A percentile compares a stretch with the other conserved stretches of the same genome.
phyloP scores from a whole-genome alignment of 164 flowering plant species.

The Tetracentron sinense region DNA sequence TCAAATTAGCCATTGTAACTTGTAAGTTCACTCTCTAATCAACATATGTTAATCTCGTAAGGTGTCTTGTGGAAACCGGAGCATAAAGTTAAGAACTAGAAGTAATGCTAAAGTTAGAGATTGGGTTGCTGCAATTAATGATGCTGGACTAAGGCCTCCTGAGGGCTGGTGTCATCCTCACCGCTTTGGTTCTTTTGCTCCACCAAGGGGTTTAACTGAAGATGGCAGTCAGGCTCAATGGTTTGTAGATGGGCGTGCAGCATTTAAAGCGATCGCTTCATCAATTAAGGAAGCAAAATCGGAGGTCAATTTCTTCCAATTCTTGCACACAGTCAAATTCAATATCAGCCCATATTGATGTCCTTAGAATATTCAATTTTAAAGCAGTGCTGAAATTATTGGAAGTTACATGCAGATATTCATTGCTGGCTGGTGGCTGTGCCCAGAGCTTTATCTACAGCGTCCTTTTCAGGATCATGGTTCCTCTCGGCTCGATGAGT shows the following conservation, averaged over 20 bases:
- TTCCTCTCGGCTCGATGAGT: constrained; percentile 78
- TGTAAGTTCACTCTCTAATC: constrained; percentile 3
- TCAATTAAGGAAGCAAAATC: constrained; percentile 91
- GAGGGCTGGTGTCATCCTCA: constrained; percentile 99
- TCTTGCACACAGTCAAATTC: neutral
- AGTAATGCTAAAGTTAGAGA: constrained; percentile 66
- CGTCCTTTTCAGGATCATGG: constrained; percentile 75
- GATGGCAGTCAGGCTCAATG: constrained; percentile 96
- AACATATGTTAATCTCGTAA: constrained; percentile 20
- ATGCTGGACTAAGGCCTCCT: constrained; percentile 90
- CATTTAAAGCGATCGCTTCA: constrained; percentile 92
- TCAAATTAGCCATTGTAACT: neutral
- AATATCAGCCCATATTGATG: neutral
- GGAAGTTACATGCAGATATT: constrained; percentile 64
- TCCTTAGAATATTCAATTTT: neutral
- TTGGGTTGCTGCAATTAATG: constrained; percentile 97
- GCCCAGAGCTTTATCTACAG: constrained; percentile 92
- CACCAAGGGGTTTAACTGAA: constrained; percentile 91
- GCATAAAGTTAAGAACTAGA: constrained; percentile 63
- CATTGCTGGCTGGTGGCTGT: constrained; percentile 99
- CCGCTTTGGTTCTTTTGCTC: constrained; percentile 97
- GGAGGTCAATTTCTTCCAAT: constrained; percentile 60
- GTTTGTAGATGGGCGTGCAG: constrained; percentile 93
- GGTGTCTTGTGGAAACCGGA: constrained; percentile 88
- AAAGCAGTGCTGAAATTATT: constrained; percentile 12